A percentile compares a stretch with the other conserved stretches of the same genome.
Conservation (phyloP, 805 yeast genomes). For the Sungouiella blattae region DNA sequence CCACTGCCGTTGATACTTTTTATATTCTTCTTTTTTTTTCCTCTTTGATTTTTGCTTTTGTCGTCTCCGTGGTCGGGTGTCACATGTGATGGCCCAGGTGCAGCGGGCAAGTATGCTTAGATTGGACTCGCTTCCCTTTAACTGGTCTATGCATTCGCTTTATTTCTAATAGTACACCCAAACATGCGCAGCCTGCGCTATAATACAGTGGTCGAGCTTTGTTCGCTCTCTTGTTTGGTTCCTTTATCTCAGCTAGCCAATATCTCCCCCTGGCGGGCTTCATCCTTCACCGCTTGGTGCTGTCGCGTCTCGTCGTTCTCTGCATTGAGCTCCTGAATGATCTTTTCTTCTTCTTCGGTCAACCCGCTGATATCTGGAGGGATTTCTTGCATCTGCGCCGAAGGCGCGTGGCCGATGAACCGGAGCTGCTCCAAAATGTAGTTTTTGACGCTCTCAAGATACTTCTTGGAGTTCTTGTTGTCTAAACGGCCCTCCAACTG, state of each 20-base stretch:
- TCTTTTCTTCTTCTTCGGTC: constrained; percentile 41
- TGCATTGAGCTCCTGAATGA: constrained; percentile 35
- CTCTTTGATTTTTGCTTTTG: no score
- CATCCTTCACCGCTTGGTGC: constrained; percentile 20
- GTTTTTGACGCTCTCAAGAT: constrained; percentile 72
- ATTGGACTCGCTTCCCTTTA: no score
- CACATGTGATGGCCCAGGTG: no score
- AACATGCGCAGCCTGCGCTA: no score
- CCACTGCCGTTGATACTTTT: no score
- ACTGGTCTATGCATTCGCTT: no score
- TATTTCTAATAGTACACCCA: no score
- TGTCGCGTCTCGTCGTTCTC: constrained; percentile 18
- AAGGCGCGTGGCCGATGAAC: constrained; percentile 85
- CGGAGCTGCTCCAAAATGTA: constrained; percentile 79
- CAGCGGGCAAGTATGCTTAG: no score
- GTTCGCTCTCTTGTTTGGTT: not conserved
- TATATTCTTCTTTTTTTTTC: no score
- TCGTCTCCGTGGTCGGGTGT: no score
- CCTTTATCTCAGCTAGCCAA: constrained; percentile 2
- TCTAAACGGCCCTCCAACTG: constrained; percentile 53
- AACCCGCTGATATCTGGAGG: constrained; percentile 63
- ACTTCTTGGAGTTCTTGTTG: constrained; percentile 79
- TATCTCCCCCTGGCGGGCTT: constrained; percentile 22
- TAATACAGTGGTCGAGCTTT: not conserved
- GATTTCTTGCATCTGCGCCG: constrained; percentile 85